A percentile compares a stretch with the other conserved stretches of the same genome.
Conservation (phyloP, 176 grass and related monocot species). For the Carex scoparia region DNA sequence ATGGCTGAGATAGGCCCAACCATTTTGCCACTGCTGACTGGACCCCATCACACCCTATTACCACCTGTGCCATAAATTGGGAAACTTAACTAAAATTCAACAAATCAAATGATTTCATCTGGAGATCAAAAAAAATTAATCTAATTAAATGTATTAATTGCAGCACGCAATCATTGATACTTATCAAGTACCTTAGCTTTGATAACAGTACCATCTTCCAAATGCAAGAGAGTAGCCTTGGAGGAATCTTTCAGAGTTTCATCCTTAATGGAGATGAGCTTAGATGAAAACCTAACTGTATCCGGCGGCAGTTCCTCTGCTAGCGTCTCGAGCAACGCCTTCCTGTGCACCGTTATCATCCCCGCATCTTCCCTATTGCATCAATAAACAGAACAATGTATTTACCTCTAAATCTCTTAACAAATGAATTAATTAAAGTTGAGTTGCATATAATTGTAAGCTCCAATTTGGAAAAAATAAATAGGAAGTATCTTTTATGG, state of each 20-base stretch:
- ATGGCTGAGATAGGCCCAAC: constrained; percentile 21
- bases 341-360: constrained; percentile 36
- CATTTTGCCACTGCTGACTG: constrained; percentile 40
- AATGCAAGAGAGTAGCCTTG: constrained; percentile 25
- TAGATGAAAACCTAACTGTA: constrained; percentile 62
- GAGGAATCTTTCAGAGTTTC: constrained; percentile 13
- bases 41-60: constrained; percentile 50
- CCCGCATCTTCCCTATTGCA: constrained; percentile 5
- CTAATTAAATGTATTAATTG: not conserved
- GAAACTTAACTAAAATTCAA: not conserved
- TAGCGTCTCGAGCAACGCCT: constrained; percentile 44
- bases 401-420: not conserved
- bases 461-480: not conserved
- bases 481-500: not conserved
- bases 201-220: constrained; percentile 56
- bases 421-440: not conserved
- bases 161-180: not conserved
- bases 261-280: constrained; percentile 39
- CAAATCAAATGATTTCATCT: not conserved
- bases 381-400: not conserved
- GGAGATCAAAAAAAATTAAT: not conserved
- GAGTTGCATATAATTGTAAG: not conserved
- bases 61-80: not conserved
- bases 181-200: constrained; percentile 51
- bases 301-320: constrained; percentile 54